Evolutionary conservation across 116 monocot genomes (phyloP), one percentile per base, ranked within the genome.

Genomic region (Zostera marina): DNA sequence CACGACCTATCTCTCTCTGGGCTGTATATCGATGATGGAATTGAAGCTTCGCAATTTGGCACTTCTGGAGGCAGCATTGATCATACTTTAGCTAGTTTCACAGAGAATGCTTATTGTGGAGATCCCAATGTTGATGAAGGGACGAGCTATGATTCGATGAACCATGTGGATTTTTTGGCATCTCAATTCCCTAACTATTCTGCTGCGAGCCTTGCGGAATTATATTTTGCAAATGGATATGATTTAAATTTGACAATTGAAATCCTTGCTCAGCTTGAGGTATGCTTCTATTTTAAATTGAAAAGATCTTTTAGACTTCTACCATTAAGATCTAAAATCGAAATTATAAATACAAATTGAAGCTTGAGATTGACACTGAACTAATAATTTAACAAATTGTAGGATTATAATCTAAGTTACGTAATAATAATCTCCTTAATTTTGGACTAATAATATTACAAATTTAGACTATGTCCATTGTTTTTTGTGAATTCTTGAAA

Each of bases 231-330:
- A 63, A 93, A 79, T 74, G 74, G 81, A 16, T 81, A 76, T 61
- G 77, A 93, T 76, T 77, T 93, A 68, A 81, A 79, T 43, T 55
- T 68, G 16, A 84, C 87, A 15, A 72, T 87, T 24, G 81, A 83
- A 67, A 87, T 84, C 10, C 87, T 93, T 46, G 68, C 69, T 59
- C 92, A 93, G 53, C 76, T 87, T 58, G 81, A 87, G 84, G 92
- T 93, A 79, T 59, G 49, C 5, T 51, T 20, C 49, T 51, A 21
- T 13, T 51, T 21, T 21, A 16, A 15, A 45, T 19, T 13, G 49
- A 21, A 51, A 15, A 19, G 20, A 17, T 51, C 20, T 13, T 21
- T 8, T 21, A 51, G 20, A 51, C 20, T 51, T 51, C 20, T 19
- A 51, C 20, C 20, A 5, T 21, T 51, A 51, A 51, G 32, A 32